These are phyloP conservation scores for Schizophyllum amplum DNA, from an alignment of 1,284 basidiomycete genomes.

Conservation along the genomic window DNA sequence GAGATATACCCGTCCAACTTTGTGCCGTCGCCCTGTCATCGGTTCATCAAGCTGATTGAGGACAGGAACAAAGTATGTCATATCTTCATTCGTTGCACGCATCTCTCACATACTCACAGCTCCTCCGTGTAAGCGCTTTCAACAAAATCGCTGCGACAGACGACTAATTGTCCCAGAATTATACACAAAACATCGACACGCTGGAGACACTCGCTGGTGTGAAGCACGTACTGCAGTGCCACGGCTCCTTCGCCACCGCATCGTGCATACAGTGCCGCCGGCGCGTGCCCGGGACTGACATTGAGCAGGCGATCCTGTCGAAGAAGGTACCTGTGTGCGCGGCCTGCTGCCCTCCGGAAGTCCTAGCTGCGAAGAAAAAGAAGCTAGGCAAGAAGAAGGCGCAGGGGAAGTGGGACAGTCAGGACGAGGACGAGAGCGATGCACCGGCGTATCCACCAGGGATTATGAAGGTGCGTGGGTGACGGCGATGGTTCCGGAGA, in stretches of 20 bases:
- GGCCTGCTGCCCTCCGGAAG: slow-evolving; percentile 41
- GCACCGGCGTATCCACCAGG: slow-evolving; percentile 50
- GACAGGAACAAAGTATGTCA: slow-evolving; percentile 64
- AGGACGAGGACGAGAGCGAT: slow-evolving; percentile 61
- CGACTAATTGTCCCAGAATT: slow-evolving; percentile 51
- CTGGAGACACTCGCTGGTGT: slow-evolving; percentile 86
- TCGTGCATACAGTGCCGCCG: slow-evolving; percentile 77
- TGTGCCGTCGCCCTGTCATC: slow-evolving; percentile 82
- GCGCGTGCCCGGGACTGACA: slow-evolving; percentile 65
- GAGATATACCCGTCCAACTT: slow-evolving; percentile 90
- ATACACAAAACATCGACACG: slow-evolving; percentile 89
- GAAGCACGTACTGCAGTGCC: slow-evolving; percentile 82
- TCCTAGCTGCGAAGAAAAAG: slow-evolving; percentile 29
- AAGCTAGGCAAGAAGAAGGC: slow-evolving; percentile 44
- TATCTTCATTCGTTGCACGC: too few species aligned
- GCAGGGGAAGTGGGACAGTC: slow-evolving; percentile 53
- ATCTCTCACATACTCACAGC: slow-evolving; percentile 31
- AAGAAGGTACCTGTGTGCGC: slow-evolving; percentile 68
- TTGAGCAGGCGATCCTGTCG: slow-evolving; percentile 71
- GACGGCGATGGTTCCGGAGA: neutral
- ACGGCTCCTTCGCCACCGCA: slow-evolving; percentile 90
- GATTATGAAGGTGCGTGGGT: slow-evolving; percentile 70
- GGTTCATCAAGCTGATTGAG: slow-evolving; percentile 88
- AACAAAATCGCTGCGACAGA: slow-evolving; percentile 1
- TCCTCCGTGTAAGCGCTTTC: neutral